Evolutionary conservation across 1,139 yeast genomes (phyloP), one percentile per base, ranked within the genome.

Genomic region (Geotrichum restrictum): DNA sequence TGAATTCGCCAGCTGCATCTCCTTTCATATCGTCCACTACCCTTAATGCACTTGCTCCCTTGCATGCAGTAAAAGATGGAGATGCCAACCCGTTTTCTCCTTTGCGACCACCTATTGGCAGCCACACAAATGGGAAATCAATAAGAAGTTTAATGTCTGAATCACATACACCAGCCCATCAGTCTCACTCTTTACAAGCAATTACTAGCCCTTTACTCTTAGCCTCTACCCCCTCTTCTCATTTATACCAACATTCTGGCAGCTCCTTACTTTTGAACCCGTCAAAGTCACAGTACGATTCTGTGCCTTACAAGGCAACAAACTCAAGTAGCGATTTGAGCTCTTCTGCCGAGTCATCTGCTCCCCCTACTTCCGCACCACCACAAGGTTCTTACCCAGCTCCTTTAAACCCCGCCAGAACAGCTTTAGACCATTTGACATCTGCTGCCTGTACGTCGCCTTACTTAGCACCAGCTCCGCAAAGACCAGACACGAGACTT

Each of bases 401-500:
- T 14, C 46, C 34, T n/a, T 43, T 18, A 8, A 33, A 18, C 14
- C 37, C 40, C 22, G 42, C 44, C 22, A 45, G 55, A 41, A 48
- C 61, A 19, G 59, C 56, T 11, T 53, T 56, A 27, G 60, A 62
- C 42, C 66, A 62, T 36, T 55, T 62, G 32, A 56, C 63, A n/a
- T 56, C 60, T 18, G 62, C 62, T 1, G 63, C 62, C 3, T 49
- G 58, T 24, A 60, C 62, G 10, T 62, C 67, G 3, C 64, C 64
- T n/a, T 61, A 62, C 41, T 52, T 61, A 19, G 14, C 44, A 16
- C 45, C 49, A 10, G 51, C 47, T 41, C 47, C 39, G 5, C 39
- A 18, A 43, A 32, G 11, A 16, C 13, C 38, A 19, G 29, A 32
- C 8, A 4, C 47, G 16, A 44, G 37, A 33, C 50, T 50, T 18